Evolutionary conservation across 2,329 filamentous ascomycete genomes (phyloP).

Genomic region (Xylariaceae sp.): DNA sequence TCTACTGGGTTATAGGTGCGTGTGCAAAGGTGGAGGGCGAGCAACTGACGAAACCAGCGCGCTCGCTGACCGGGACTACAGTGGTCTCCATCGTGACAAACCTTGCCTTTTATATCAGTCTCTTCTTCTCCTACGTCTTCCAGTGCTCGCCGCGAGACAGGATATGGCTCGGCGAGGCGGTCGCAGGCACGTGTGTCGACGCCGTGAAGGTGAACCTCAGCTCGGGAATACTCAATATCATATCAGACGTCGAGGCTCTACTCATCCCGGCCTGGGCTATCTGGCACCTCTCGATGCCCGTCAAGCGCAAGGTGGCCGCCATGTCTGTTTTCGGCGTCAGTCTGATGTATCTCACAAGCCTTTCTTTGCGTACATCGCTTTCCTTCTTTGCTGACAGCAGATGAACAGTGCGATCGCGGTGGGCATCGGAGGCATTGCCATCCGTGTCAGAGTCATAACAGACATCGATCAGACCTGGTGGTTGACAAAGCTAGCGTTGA

Average conservation of each 20-base stretch:
- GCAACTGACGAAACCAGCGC: too few species aligned
- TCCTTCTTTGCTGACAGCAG: too few species aligned
- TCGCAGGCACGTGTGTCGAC: slow-evolving; percentile 1
- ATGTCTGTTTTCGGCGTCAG: slow-evolving; percentile 4
- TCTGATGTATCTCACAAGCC: too few species aligned
- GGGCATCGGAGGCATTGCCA: too few species aligned
- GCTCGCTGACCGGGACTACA: too few species aligned
- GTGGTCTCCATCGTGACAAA: slow-evolving; percentile 4
- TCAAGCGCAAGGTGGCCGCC: slow-evolving; percentile 4
- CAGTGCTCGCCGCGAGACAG: slow-evolving; percentile 4
- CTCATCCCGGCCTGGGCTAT: slow-evolving; percentile 5
- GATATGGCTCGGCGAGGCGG: slow-evolving; percentile 1
- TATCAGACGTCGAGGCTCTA: slow-evolving; percentile 5
- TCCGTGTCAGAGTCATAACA: too few species aligned
- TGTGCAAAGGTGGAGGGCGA: too few species aligned
- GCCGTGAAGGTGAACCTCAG: slow-evolving; percentile 1
- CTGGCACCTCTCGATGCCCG: slow-evolving; percentile 4
- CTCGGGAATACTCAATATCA: slow-evolving; percentile 3
- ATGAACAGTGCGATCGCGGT: too few species aligned
- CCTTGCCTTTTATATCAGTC: slow-evolving; percentile 2
- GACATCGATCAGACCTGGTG: too few species aligned
- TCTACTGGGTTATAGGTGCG: slow-evolving; percentile 6
- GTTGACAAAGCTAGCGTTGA: too few species aligned
- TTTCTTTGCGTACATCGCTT: too few species aligned
- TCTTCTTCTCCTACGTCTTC: slow-evolving; percentile 5